Evolutionary conservation across 306 rosid genomes (phyloP).

Genomic region (Prunus mira): DNA sequence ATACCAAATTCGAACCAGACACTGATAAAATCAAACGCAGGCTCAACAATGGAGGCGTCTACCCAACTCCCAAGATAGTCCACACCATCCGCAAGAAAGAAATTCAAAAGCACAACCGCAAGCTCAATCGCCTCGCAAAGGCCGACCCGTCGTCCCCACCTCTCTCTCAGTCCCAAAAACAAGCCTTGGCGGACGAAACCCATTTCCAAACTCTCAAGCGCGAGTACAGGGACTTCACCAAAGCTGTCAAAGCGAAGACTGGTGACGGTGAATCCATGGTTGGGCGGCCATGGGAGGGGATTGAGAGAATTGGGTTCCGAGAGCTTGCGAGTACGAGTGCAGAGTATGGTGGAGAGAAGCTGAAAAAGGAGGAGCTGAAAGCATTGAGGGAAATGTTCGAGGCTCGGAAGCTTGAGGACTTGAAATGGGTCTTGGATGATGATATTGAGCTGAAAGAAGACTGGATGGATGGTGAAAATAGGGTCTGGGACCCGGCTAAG

Average conservation of each 20-base stretch:
- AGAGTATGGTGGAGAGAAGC: conserved; percentile 45
- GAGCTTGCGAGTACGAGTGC: conserved; percentile 30
- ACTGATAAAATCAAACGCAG: conserved; percentile 47
- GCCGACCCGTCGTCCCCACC: conserved; percentile 31
- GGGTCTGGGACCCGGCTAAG: conserved; percentile 19
- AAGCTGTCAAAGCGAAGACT: conserved; percentile 34
- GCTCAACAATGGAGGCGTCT: conserved; percentile 52
- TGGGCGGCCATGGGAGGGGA: conserved; percentile 83
- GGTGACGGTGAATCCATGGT: conserved; percentile 24
- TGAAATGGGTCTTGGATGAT: conserved; percentile 73
- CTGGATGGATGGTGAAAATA: conserved; percentile 40
- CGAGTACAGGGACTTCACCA: conserved; percentile 56
- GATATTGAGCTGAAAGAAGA: conserved; percentile 53
- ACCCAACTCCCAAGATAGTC: conserved; percentile 69
- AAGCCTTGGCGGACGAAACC: conserved; percentile 44
- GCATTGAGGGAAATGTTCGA: conserved; percentile 65
- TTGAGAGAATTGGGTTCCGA: conserved; percentile 40
- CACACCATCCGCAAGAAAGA: conserved; percentile 82
- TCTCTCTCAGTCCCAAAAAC: conserved; percentile 41
- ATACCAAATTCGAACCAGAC: conserved; percentile 59
- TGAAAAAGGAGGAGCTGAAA: conserved; percentile 58
- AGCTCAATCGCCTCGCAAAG: conserved; percentile 35
- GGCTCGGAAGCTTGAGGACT: conserved; percentile 54
- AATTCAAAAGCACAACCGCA: conserved; percentile 74
- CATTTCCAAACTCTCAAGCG: conserved; percentile 47